These are phyloP conservation scores for Ascocoryne sarcoides DNA, from an alignment of 2,329 filamentous ascomycete genomes.

Conservation along the genomic window DNA sequence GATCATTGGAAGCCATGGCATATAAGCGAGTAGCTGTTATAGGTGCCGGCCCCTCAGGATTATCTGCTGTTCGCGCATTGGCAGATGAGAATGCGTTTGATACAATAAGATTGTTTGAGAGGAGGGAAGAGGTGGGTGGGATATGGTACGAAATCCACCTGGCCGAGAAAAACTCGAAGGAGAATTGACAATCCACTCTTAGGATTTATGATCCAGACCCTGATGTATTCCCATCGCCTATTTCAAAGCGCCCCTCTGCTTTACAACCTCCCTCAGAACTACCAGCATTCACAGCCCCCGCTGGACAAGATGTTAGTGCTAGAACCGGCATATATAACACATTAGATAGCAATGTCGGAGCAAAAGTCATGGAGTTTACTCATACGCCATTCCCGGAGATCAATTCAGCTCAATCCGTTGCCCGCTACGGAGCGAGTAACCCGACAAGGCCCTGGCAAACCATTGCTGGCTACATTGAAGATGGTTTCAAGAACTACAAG, in stretches of 20 bases:
- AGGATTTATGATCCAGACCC: conserved; percentile 3
- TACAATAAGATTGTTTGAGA: conserved; percentile 49
- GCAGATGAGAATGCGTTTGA: conserved; percentile 47
- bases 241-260: not conserved
- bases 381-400: conserved; percentile 42
- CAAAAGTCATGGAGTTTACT: conserved; percentile 47
- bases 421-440: conserved; percentile 44
- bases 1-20: no score
- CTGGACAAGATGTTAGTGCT: not conserved
- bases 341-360: conserved; percentile 53
- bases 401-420: conserved; percentile 33
- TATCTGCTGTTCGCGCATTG: conserved; percentile 48
- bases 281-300: conserved; percentile 39
- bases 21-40: conserved; percentile 45
- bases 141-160: conserved; percentile 38
- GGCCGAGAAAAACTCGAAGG: no score
- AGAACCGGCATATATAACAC: conserved; percentile 40
- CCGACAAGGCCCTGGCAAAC: conserved; percentile 51
- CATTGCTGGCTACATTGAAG: conserved; percentile 45
- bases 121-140: conserved; percentile 46
- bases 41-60: conserved; percentile 48
- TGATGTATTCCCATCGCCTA: conserved; percentile 1
- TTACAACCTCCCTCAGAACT: conserved; percentile 22
- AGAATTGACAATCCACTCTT: not conserved
- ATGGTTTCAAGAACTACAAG: conserved; percentile 41